Evolutionary conservation across 805 yeast genomes (phyloP), one percentile per base, ranked within the genome.

Genomic region (Lachancea sp.): DNA sequence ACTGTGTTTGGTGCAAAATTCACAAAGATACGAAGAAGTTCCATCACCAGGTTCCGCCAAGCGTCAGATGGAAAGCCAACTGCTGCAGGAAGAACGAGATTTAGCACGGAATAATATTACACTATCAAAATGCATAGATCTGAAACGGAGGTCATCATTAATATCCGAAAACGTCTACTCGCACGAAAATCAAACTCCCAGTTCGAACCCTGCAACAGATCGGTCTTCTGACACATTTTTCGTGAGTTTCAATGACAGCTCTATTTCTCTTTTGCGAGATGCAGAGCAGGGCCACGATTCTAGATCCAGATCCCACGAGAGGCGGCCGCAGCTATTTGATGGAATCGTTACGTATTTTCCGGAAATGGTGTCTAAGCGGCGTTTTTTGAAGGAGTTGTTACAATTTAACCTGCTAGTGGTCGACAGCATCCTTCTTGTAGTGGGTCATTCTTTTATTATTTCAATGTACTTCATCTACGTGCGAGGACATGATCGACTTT

Each of bases 391-490:
- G 9, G 44, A 48, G 21, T 30, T 53, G 22, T 13, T 40, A 2
- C 37, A 46, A 9, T 18, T 50, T 33, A 31, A 43, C 18, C 20
- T 51, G 13, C 46, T 49, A 4, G 37, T 54, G 5, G 7, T 45
- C 8, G 49, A 53, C 34, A 51, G 52, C 18, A 48, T 50, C 19
- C 32, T 51, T 18, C 40, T 52, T 17, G 45, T 46, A 4, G 55
- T 63, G 18, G 72, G 71, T 0, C 56, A 63, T 33, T 41, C 64
- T 1, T 48, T 66, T 19, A 45, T 66, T 2, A 43, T 64, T 15
- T 66, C 71, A 23, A 64, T 67, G 11, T 61, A 67, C 39, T 67
- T 67, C 57, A 64, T 67, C 28, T 68, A 64, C 45, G 65, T 64
- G 1, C 69, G 68, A 2, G 62, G 57, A 1, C 58, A 67, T 30